A percentile compares a stretch with the other conserved stretches of the same genome.
phyloP scores from a whole-genome alignment of 441 rosid species.

The Populus hybrid region DNA sequence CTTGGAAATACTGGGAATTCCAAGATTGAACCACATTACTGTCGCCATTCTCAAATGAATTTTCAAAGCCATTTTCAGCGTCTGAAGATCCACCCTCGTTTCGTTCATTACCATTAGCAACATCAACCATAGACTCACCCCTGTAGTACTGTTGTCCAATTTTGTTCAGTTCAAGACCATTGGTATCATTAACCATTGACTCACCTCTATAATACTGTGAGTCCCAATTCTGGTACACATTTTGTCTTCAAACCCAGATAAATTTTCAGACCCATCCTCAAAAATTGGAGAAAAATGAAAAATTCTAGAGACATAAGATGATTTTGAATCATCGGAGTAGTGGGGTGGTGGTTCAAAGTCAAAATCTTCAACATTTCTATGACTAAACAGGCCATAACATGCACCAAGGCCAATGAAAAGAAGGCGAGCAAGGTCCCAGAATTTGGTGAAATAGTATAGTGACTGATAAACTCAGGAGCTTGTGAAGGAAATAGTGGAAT shows the following conservation, averaged over 20 bases:
- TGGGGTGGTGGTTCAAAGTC: conserved; percentile 24
- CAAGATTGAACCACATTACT: conserved; percentile 44
- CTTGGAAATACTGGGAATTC: conserved; percentile 54
- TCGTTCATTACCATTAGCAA: background rate
- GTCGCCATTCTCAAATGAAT: conserved; percentile 20
- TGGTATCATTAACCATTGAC: conserved; percentile 10
- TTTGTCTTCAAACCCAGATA: conserved; percentile 36
- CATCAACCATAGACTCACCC: background rate
- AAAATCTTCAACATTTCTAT: conserved; percentile 39
- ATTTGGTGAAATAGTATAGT: conserved; percentile 39
- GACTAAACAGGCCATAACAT: conserved; percentile 76
- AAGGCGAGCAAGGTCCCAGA: conserved; percentile 71
- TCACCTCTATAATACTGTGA: conserved; percentile 19
- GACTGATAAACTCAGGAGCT: conserved; percentile 62
- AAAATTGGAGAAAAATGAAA: conserved; percentile 53
- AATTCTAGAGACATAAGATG: conserved; percentile 51
- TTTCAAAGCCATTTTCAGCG: conserved; percentile 29
- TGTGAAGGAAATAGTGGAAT: conserved; percentile 71
- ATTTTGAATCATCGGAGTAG: conserved; percentile 38
- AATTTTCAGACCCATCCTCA: conserved; percentile 46
- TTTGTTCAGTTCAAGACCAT: conserved; percentile 22
- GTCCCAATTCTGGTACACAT: conserved; percentile 15
- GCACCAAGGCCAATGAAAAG: conserved; percentile 74
- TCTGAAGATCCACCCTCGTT: background rate
- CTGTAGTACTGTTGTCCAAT: conserved; percentile 5